These are phyloP conservation scores for Paraglomus brasilianum DNA, from an alignment of 192 early-diverging fungal genomes.

Conservation along the genomic window DNA sequence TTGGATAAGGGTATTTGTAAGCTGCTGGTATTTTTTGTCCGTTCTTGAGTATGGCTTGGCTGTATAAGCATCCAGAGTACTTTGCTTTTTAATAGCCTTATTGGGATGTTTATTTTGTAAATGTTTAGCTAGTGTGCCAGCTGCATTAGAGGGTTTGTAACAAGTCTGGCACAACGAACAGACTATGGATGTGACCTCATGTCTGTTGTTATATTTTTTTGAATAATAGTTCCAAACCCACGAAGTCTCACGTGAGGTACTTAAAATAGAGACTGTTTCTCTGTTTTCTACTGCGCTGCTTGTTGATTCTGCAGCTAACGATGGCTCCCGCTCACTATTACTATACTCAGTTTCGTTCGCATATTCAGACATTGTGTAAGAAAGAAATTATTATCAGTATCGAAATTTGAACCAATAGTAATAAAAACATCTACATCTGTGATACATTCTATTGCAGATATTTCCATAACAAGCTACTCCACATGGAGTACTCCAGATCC, in stretches of 20 bases:
- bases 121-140: slow-evolving; percentile 16
- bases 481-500: no score
- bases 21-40: slow-evolving; percentile 12
- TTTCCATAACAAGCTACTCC: no score
- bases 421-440: no score
- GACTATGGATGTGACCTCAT: not conserved
- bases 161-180: not conserved
- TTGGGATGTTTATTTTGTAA: not conserved
- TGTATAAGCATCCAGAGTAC: slow-evolving; percentile 8
- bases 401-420: no score
- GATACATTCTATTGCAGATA: no score
- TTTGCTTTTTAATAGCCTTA: not conserved
- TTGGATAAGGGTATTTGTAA: slow-evolving; percentile 21
- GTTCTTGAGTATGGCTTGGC: slow-evolving; percentile 14
- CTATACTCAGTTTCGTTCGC: no score
- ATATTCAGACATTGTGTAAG: no score
- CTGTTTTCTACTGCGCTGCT: no score
- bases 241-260: slow-evolving; percentile 1
- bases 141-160: not conserved
- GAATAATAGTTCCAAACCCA: slow-evolving; percentile 9
- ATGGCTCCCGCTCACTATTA: no score
- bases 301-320: no score
- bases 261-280: no score
- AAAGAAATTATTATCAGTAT: no score
- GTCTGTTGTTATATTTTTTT: slow-evolving; percentile 4